A percentile compares a stretch with the other conserved stretches of the same genome.
Evolutionary conservation across 345 rosid species (phyloP).

Genomic region (Citrus glauca): DNA sequence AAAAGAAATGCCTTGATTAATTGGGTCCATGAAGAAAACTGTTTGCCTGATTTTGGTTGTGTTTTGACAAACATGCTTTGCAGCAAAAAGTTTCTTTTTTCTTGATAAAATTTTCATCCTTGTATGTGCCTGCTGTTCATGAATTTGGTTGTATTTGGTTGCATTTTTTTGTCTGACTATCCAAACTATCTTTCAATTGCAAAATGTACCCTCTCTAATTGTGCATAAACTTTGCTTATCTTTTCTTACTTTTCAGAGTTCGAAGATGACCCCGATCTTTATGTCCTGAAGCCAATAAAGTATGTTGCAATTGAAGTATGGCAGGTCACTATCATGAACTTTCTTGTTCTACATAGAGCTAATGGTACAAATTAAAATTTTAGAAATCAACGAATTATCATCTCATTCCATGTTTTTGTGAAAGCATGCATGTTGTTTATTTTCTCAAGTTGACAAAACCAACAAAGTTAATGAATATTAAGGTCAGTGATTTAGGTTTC

Average conservation of each 20-base stretch:
- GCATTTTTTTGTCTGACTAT: background rate
- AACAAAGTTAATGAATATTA: background rate
- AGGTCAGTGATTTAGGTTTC: background rate
- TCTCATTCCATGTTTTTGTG: background rate
- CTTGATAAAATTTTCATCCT: background rate
- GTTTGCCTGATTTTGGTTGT: background rate
- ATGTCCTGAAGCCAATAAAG: slow-evolving; percentile 43
- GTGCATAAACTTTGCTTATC: background rate
- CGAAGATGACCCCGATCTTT: slow-evolving; percentile 51
- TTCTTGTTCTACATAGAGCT: background rate
- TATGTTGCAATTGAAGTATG: slow-evolving; percentile 48
- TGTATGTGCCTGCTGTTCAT: background rate
- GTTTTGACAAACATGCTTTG: background rate
- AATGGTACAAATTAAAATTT: background rate
- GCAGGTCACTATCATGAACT: slow-evolving; percentile 30
- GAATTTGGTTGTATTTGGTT: no score
- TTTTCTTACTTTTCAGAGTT: slow-evolving; percentile 29
- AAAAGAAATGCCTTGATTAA: background rate
- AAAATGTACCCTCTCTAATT: background rate
- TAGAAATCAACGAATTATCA: background rate
- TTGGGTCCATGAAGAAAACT: background rate
- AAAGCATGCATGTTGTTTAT: background rate
- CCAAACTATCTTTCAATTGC: background rate
- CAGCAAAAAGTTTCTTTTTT: background rate
- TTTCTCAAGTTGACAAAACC: background rate